Evolutionary conservation across 2,329 filamentous ascomycete species (phyloP).

Genomic region (Chalaropsis thielavioides): DNA sequence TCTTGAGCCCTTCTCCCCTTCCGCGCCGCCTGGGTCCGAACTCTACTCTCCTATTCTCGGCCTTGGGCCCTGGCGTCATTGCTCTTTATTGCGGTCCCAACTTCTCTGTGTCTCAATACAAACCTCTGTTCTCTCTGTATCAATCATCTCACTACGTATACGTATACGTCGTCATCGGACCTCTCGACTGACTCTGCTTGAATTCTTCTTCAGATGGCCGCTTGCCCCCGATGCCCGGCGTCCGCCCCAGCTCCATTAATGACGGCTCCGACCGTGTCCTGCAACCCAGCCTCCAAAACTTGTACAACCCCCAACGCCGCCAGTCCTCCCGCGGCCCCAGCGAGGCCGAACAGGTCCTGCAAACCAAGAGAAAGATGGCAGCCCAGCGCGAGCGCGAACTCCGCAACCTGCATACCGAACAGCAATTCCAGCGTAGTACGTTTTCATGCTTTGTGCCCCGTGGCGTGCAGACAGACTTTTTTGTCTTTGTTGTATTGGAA

Average conservation of each 20-base stretch:
- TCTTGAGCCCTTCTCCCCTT: neutral
- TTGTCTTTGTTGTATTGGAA: no score
- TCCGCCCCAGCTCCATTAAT: conserved; percentile 71
- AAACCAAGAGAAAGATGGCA: conserved; percentile 98
- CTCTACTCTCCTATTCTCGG: neutral
- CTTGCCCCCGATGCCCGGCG: conserved; percentile 32
- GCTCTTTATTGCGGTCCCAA: neutral
- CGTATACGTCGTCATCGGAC: conserved; percentile 1
- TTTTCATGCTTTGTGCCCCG: neutral
- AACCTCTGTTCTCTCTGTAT: conserved; percentile 2
- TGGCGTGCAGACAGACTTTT: neutral
- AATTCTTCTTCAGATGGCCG: conserved; percentile 48
- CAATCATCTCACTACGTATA: neutral
- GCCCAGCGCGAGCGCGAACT: conserved; percentile 97
- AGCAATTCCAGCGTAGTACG: conserved; percentile 99
- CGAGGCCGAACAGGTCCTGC: conserved; percentile 97
- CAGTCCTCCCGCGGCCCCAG: conserved; percentile 67
- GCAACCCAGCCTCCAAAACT: conserved; percentile 54
- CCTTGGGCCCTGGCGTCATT: neutral
- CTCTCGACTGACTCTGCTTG: conserved; percentile 4
- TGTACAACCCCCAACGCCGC: conserved; percentile 81
- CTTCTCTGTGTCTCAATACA: conserved; percentile 14
- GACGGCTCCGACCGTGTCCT: conserved; percentile 53
- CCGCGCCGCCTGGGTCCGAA: neutral
- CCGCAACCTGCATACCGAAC: conserved; percentile 99